Evolutionary conservation across 768 basidiomycete genomes (phyloP).

Genomic region (Hebeloma cylindrosporum): DNA sequence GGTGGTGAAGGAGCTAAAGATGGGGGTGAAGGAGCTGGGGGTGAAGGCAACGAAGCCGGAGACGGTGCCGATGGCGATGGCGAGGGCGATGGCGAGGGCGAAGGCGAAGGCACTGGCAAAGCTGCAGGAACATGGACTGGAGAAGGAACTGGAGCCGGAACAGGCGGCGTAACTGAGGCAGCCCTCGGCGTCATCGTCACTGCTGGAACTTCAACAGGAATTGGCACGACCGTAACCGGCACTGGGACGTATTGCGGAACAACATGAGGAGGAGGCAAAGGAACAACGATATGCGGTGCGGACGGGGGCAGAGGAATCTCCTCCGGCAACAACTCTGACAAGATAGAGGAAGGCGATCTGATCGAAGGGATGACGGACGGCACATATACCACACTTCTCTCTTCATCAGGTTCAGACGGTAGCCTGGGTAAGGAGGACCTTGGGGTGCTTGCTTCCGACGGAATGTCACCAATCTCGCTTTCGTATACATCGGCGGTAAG

Average conservation of each 20-base stretch:
- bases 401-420: slow-evolving; percentile 30
- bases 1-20: neutral
- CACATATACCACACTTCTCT: slow-evolving; percentile 20
- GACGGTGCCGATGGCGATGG: slow-evolving; percentile 4
- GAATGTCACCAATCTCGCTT: slow-evolving; percentile 40
- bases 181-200: too few relatives aligned
- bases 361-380: slow-evolving; percentile 33
- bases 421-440: slow-evolving; percentile 33
- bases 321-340: slow-evolving; percentile 23
- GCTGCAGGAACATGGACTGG: neutral
- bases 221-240: neutral
- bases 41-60: neutral
- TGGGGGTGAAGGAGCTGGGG: slow-evolving; percentile 1
- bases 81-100: slow-evolving; percentile 1
- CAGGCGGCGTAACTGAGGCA: too few relatives aligned
- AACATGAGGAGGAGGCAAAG: neutral
- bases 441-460: slow-evolving; percentile 43
- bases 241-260: slow-evolving; percentile 4
- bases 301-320: slow-evolving; percentile 41
- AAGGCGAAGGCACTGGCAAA: neutral
- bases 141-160: neutral
- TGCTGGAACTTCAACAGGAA: neutral
- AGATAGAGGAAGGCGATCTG: slow-evolving; percentile 29
- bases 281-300: neutral
- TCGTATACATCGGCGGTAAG: slow-evolving; percentile 49